Evolutionary conservation across 345 rosid species (phyloP).

Genomic region (Eucalyptus grandis): DNA sequence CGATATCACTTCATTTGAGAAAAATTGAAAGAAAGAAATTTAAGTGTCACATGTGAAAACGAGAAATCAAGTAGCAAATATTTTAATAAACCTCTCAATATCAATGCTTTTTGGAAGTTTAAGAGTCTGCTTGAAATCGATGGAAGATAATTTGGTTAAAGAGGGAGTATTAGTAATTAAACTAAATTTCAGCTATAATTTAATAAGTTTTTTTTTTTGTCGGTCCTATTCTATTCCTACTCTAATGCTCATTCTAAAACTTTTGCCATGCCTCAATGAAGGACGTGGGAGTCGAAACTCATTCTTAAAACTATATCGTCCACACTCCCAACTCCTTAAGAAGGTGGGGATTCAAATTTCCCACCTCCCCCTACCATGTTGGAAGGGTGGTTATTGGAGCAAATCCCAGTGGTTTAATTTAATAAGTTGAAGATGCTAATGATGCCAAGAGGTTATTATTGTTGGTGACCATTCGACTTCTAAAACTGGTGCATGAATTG

Average conservation of each 20-base stretch:
- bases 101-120: background rate
- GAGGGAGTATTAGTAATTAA: background rate
- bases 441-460: background rate
- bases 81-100: background rate
- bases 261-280: too few species aligned
- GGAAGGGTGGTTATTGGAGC: too few species aligned
- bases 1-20: background rate
- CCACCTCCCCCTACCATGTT: too few species aligned
- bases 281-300: too few species aligned
- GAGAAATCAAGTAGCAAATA: background rate
- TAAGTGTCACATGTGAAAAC: background rate
- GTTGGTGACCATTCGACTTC: background rate
- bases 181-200: background rate
- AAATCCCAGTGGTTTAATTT: too few species aligned
- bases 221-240: too few species aligned
- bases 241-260: too few species aligned
- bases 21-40: background rate
- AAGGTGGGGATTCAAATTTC: too few species aligned
- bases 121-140: background rate
- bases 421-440: background rate
- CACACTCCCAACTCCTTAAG: too few species aligned
- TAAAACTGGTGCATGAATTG: background rate
- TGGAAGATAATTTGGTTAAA: background rate
- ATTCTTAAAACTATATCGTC: too few species aligned
- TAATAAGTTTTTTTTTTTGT: too few species aligned